A percentile compares a stretch with the other conserved stretches of the same genome.
Conservation (phyloP, 179 eudicot species). For the Heliamphora pulchella region DNA sequence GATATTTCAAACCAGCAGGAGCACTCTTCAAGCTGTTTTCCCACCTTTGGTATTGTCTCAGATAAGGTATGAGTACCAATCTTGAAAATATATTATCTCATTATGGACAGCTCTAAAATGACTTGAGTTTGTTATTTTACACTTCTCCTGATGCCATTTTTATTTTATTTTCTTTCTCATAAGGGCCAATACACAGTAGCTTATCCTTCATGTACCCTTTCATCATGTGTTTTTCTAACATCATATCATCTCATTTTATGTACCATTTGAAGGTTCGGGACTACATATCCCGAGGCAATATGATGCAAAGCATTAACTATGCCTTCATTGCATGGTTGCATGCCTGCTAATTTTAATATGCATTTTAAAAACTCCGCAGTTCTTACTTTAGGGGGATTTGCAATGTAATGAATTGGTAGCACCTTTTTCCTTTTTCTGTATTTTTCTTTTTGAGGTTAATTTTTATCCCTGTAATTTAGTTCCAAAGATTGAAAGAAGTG, state of each 20-base stretch:
- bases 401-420: background rate
- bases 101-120: background rate
- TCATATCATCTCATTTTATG: background rate
- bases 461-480: background rate
- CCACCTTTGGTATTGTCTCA: constrained; percentile 44
- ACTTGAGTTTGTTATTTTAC: background rate
- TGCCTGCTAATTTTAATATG: background rate
- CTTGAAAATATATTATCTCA: constrained; percentile 3
- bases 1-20: constrained; percentile 47
- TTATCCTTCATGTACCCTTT: background rate
- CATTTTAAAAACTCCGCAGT: background rate
- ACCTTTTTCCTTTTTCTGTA: background rate
- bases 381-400: background rate
- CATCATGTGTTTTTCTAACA: background rate
- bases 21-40: constrained; percentile 50
- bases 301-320: background rate
- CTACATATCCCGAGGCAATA: background rate
- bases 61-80: constrained; percentile 48
- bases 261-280: background rate
- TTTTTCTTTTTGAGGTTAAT: background rate
- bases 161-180: background rate
- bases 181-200: background rate
- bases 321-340: background rate
- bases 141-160: background rate
- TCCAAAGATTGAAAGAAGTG: background rate